Evolutionary conservation across 2,329 filamentous ascomycete species (phyloP), one percentile per base, ranked within the genome.

Genomic region (Aureobasidium sp.): DNA sequence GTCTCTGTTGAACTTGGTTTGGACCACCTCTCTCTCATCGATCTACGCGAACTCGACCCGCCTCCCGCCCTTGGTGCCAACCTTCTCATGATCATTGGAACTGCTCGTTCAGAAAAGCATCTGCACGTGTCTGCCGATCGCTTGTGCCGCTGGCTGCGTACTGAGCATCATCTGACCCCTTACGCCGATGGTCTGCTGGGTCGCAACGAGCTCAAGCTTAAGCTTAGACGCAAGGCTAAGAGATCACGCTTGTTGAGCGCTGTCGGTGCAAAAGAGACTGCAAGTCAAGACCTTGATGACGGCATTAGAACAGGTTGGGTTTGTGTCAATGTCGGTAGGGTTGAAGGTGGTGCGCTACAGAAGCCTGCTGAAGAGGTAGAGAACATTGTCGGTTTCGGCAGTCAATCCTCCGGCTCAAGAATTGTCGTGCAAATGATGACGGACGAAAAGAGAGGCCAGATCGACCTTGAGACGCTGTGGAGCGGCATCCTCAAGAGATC

Each of bases 221-320:
- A 93, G 72, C 76, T 97, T 65, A 82, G 88, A 39, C 82, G 94
- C 46, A 88, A 92, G 72, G 86, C 89, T 8, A 90, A 90, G 72
- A 87, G 88, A 68, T 89, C 91, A 36, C 91, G 90, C 73, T 79
- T 97, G 64, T 78, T 96, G 67, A 91, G 89, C 15, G 88, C 84
- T 63, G 84, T 85, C 0, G 85, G 86, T n/a, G 81, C 83, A 51
- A 76, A 78, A 51, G 67, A 75, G 8, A 79, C 84, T 6, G 84
- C 84, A 12, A 80, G 81, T 10, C 83, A 84, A 13, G 81, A 81
- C 15, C 78, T 82, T 1, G 92, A 96, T 68, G 90, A 97, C 70
- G 93, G 92, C 2, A 89, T 96, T 59, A 87, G 88, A 13, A 97
- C 93, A 0, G 92, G 92, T 10, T 99, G 94, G 94, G 88, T 99